Conservation (phyloP, 805 yeast species). For the Saturnispora mendoncae region DNA sequence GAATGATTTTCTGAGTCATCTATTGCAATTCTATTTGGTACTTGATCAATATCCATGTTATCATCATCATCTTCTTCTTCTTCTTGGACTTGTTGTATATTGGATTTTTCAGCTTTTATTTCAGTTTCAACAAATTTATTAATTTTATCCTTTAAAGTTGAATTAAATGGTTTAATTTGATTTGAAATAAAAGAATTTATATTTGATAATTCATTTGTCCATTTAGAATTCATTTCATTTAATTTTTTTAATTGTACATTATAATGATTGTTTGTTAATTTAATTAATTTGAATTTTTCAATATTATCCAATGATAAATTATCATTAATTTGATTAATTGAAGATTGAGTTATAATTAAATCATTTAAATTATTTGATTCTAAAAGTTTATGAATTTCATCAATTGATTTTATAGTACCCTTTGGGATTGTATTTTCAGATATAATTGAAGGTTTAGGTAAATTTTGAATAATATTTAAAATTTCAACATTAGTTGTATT, state of each 20-base stretch:
- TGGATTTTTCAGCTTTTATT: no score
- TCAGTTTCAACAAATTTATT: no score
- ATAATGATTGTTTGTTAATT: constrained; percentile 20
- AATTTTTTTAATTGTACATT: constrained; percentile 21
- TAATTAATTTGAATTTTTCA: constrained; percentile 23
- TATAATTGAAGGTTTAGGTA: no score
- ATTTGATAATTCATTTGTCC: constrained; percentile 21
- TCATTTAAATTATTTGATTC: constrained; percentile 3
- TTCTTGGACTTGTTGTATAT: not conserved
- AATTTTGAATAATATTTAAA: constrained; percentile 12
- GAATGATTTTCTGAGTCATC: no score
- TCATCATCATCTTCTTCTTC: constrained; percentile 4
- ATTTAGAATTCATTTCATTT: constrained; percentile 21
- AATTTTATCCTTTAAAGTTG: constrained; percentile 7
- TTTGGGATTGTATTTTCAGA: no score
- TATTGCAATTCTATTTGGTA: no score
- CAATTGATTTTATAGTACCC: not conserved
- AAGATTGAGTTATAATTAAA: constrained; percentile 5
- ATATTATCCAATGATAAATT: constrained; percentile 13
- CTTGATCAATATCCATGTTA: no score
- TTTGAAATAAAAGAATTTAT: constrained; percentile 19
- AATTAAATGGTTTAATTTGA: constrained; percentile 17
- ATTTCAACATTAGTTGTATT: constrained; percentile 14
- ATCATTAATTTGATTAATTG: not conserved
- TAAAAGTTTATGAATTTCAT: constrained; percentile 2